Percentiles rank a stretch among this genome's conserved stretches.
Conservation (phyloP, 2,329 filamentous ascomycete species). For the Pezicula rhizophila region DNA sequence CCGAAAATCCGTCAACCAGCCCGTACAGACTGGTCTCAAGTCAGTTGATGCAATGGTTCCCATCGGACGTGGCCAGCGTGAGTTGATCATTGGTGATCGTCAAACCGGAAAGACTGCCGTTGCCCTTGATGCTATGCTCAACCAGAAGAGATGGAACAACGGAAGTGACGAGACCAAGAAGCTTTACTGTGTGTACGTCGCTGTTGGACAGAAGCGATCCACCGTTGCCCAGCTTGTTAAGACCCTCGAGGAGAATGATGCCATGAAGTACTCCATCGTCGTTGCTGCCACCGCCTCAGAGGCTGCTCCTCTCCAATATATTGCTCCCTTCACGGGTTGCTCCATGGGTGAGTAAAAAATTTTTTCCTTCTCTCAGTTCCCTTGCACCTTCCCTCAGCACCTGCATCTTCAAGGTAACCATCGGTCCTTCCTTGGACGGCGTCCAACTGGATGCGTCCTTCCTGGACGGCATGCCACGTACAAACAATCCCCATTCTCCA, state of each 20-base stretch:
- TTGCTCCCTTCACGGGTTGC: slow-evolving; percentile 95
- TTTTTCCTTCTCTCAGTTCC: no score
- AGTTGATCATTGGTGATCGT: slow-evolving; percentile 99
- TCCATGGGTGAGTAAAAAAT: no score
- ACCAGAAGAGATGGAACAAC: slow-evolving; percentile 98
- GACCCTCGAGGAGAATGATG: slow-evolving; percentile 99
- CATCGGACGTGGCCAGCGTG: slow-evolving; percentile 99
- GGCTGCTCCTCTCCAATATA: slow-evolving; percentile 89
- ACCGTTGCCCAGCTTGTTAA: slow-evolving; percentile 99
- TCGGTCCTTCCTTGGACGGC: no score
- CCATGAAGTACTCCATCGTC: slow-evolving; percentile 95
- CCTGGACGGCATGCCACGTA: no score
- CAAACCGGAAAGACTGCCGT: slow-evolving; percentile 99
- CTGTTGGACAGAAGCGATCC: slow-evolving; percentile 98
- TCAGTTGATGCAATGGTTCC: slow-evolving; percentile 99
- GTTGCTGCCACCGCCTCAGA: slow-evolving; percentile 97
- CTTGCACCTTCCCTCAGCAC: no score
- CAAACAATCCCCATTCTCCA: no score
- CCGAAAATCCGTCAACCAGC: slow-evolving; percentile 94
- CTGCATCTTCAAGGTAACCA: no score
- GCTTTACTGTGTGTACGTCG: slow-evolving; percentile 99
- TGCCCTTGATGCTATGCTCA: slow-evolving; percentile 94
- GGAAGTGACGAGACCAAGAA: slow-evolving; percentile 87
- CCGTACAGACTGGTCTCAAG: slow-evolving; percentile 99
- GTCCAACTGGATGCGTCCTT: no score